Evolutionary conservation across 2,329 filamentous ascomycete genomes (phyloP), one percentile per base, ranked within the genome.

Genomic region (Cryphonectria japonica): DNA sequence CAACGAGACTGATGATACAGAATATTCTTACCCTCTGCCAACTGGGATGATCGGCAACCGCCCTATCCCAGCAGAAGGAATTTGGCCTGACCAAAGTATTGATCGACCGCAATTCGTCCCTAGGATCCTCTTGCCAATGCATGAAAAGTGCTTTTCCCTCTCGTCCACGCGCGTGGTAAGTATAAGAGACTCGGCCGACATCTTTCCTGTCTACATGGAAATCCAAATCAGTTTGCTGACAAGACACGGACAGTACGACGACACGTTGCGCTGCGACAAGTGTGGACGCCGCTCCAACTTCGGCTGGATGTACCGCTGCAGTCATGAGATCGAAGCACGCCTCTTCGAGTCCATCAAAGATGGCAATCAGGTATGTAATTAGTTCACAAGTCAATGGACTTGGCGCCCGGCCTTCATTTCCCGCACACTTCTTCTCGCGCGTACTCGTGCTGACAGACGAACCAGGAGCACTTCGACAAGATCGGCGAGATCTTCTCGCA

Each of bases 251-350:
- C 79, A 93, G 61, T 92, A 90, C 75, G 86, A 85, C 46, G 71
- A 80, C 29, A 78, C 83, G 39, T 78, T 83, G 63, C 76, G 78
- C 26, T 96, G 93, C 80, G 80, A 85, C 9, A 77, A 84, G 34
- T 96, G 93, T 76, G 81, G 82, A 54, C 80, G 81, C 57, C 79
- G 79, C 1, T 87, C 91, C 0, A 80, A 84, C 22, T 84, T 91
- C 68, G 92, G 92, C 37, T 96, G 91, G 88, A 81, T 96, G 32
- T 96, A 93, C 79, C 84, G 86, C 71, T 96, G 93, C 79, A 87
- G 85, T 16, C 88, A 93, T 77, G 92, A 94, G 75, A 82, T 82
- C 14, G 84, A 87, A 41, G 77, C 76, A 32, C 72, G 78, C 71
- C 77, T 86, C 41, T 79, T 82, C 26, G 79, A 82, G 59, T 78